Evolutionary conservation across 345 rosid genomes (phyloP).

Genomic region (Salix koriyanagi): DNA sequence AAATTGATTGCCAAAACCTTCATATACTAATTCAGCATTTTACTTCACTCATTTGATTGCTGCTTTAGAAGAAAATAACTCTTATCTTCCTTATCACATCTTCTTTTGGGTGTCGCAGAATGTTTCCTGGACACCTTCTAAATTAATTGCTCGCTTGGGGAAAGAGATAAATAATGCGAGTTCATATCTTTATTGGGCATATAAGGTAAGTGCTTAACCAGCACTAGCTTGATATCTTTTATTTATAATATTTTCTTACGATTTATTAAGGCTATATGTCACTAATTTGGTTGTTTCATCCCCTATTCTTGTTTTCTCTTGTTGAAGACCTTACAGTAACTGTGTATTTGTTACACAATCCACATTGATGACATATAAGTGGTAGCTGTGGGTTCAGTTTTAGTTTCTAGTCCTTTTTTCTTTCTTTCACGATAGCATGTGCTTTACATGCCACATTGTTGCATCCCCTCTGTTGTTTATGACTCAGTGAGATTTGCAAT

Average conservation of each 20-base stretch:
- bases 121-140: slow-evolving; percentile 86
- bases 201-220: slow-evolving; percentile 51
- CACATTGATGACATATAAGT: neutral
- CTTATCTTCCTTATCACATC: slow-evolving; percentile 1
- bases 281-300: neutral
- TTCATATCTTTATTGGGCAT: slow-evolving; percentile 93
- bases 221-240: neutral
- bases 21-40: neutral
- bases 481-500: neutral
- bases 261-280: no score
- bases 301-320: neutral
- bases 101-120: slow-evolving; percentile 37
- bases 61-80: neutral
- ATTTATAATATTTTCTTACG: neutral
- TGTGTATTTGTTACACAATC: neutral
- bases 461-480: no score
- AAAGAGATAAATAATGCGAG: slow-evolving; percentile 79
- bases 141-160: slow-evolving; percentile 70
- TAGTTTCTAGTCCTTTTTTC: neutral
- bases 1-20: neutral
- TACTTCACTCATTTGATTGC: neutral
- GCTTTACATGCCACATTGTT: neutral
- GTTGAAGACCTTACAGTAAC: neutral
- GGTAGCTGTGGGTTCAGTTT: neutral
- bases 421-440: neutral